Evolutionary conservation across 257 asterid species (phyloP).

Genomic region (Paraleonurus japonicus): DNA sequence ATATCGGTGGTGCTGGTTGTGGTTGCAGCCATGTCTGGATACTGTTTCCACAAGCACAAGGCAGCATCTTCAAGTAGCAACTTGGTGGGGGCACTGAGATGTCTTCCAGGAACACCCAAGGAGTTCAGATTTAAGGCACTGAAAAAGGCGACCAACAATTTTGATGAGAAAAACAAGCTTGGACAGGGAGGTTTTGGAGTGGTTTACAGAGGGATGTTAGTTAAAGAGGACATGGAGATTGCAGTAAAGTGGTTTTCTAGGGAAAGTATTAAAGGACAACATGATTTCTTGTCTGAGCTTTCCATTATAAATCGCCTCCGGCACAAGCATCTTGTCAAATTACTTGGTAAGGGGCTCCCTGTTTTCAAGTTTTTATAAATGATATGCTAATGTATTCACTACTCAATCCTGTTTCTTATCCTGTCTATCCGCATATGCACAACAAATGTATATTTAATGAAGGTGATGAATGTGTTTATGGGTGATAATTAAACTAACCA

Average conservation of each 20-base stretch:
- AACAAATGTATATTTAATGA: not conserved
- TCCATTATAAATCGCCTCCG: conserved; percentile 58
- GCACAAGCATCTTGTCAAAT: conserved; percentile 53
- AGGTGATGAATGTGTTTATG: not conserved
- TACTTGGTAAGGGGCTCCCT: conserved; percentile 41
- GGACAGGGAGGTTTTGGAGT: conserved; percentile 63
- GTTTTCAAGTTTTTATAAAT: not conserved
- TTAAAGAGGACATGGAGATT: conserved; percentile 37
- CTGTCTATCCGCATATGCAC: not conserved
- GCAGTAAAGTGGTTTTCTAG: conserved; percentile 54
- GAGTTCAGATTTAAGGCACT: conserved; percentile 42
- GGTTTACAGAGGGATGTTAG: conserved; percentile 44
- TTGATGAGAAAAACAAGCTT: conserved; percentile 45
- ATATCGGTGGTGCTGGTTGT: conserved; percentile 8
- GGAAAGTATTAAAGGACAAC: conserved; percentile 49
- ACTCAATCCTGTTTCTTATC: not conserved
- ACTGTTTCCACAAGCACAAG: conserved; percentile 16
- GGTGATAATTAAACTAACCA: not conserved
- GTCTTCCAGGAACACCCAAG: conserved; percentile 49
- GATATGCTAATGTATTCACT: too few relatives aligned
- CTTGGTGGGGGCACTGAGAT: conserved; percentile 42
- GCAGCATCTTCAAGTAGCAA: conserved; percentile 15
- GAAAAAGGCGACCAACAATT: conserved; percentile 41
- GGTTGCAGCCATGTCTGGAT: conserved; percentile 32
- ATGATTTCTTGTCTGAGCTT: conserved; percentile 54